Conservation (phyloP, 176 grass and related monocot genomes). For the Luzula sylvatica region DNA sequence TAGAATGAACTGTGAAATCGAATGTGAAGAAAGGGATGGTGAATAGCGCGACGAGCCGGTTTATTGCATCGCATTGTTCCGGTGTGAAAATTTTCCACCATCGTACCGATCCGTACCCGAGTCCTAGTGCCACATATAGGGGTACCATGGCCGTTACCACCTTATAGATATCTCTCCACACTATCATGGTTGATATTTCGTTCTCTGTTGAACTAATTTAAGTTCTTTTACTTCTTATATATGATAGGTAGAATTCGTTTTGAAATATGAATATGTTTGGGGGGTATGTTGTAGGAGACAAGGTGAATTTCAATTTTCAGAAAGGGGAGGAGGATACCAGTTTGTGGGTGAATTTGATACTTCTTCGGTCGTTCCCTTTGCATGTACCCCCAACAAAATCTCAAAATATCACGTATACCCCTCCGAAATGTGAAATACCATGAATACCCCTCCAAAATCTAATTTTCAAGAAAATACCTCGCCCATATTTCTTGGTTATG, state of each 20-base stretch:
- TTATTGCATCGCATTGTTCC: slow-evolving; percentile 62
- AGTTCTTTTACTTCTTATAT: not conserved
- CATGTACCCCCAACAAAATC: too few species aligned
- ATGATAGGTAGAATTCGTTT: not conserved
- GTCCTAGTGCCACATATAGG: slow-evolving; percentile 65
- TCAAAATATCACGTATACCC: too few species aligned
- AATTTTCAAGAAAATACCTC: too few species aligned
- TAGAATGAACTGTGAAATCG: slow-evolving; percentile 54
- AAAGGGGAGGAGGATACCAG: not conserved
- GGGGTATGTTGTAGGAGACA: not conserved
- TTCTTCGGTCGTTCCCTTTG: not conserved
- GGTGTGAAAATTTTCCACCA: slow-evolving; percentile 81
- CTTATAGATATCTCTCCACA: slow-evolving; percentile 71
- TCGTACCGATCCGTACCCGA: slow-evolving; percentile 71
- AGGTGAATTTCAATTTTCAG: slow-evolving; percentile 11
- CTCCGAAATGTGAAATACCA: too few species aligned
- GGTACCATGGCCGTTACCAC: slow-evolving; percentile 78
- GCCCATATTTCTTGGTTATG: too few species aligned
- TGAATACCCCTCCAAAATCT: too few species aligned
- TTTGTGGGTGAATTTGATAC: slow-evolving; percentile 8
- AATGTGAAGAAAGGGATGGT: slow-evolving; percentile 84
- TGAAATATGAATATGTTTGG: slow-evolving; percentile 8
- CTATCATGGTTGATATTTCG: slow-evolving; percentile 38
- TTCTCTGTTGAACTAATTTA: not conserved
- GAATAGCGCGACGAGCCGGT: slow-evolving; percentile 66